Conservation (phyloP, 805 yeast genomes). For the Hanseniaspora taiwanica region DNA sequence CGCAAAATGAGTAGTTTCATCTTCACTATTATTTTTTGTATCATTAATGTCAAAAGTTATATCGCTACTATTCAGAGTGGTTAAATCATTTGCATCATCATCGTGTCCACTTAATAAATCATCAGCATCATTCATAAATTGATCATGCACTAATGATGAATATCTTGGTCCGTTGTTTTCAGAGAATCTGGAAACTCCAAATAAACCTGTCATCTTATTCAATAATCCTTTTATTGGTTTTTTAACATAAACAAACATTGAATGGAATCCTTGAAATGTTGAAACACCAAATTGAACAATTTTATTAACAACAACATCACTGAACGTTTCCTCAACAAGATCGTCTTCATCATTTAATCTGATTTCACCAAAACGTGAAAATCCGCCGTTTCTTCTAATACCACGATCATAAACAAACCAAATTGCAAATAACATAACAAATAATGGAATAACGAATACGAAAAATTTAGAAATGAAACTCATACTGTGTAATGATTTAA, state of each 20-base stretch:
- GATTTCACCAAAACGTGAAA: slow-evolving; percentile 71
- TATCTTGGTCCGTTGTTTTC: slow-evolving; percentile 21
- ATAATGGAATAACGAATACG: slow-evolving; percentile 44
- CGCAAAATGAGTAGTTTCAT: slow-evolving; percentile 12
- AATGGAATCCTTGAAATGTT: slow-evolving; percentile 27
- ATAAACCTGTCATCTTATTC: slow-evolving; percentile 1
- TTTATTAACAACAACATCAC: slow-evolving; percentile 45
- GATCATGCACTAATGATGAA: slow-evolving; percentile 20
- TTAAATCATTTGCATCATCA: slow-evolving; percentile 37
- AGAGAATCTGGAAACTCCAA: not conserved
- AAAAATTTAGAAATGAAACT: slow-evolving; percentile 40
- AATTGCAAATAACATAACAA: slow-evolving; percentile 36
- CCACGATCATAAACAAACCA: slow-evolving; percentile 74
- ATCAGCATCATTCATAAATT: slow-evolving; percentile 25
- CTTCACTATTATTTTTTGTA: slow-evolving; percentile 9
- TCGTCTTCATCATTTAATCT: slow-evolving; percentile 60
- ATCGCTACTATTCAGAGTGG: slow-evolving; percentile 27
- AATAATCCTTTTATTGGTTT: slow-evolving; percentile 1
- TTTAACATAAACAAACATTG: slow-evolving; percentile 7
- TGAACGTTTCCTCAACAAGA: slow-evolving; percentile 45
- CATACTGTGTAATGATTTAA: slow-evolving; percentile 37
- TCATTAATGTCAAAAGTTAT: slow-evolving; percentile 25
- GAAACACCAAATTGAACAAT: slow-evolving; percentile 47
- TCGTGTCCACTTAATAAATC: slow-evolving; percentile 27
- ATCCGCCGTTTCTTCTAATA: slow-evolving; percentile 65